A percentile compares a stretch with the other conserved stretches of the same genome.
Conservation (phyloP, 1,284 basidiomycete genomes). For the Malassezia slooffiae region DNA sequence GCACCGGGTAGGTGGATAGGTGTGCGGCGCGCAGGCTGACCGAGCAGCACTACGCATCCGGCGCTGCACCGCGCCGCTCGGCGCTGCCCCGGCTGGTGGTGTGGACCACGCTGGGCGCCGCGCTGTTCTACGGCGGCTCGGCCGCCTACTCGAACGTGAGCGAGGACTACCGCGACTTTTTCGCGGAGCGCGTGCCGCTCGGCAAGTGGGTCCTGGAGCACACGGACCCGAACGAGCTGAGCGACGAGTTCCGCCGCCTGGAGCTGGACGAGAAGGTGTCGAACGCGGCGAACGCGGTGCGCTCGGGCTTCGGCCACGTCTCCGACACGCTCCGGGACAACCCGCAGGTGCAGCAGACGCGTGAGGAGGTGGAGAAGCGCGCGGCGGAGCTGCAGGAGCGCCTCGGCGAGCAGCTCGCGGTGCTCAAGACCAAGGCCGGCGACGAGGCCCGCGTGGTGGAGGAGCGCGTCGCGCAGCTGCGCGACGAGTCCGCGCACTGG, state of each 20-base stretch:
- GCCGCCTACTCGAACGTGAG: slow-evolving; percentile 33
- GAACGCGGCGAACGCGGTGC: slow-evolving; percentile 53
- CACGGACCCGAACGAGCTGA: slow-evolving; percentile 28
- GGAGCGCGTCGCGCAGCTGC: slow-evolving; percentile 2
- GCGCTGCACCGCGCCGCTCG: slow-evolving; percentile 13
- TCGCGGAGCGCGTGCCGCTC: slow-evolving; percentile 63
- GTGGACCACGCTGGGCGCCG: slow-evolving; percentile 22
- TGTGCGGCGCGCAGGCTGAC: too few species aligned
- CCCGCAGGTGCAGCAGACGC: slow-evolving; percentile 24
- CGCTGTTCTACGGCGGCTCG: slow-evolving; percentile 40
- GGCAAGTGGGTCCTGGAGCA: slow-evolving; percentile 56
- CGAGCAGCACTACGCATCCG: neutral
- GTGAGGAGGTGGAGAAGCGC: slow-evolving; percentile 23
- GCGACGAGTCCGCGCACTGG: slow-evolving; percentile 5
- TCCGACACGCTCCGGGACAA: slow-evolving; percentile 31
- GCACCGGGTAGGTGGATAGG: too few species aligned
- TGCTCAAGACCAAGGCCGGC: slow-evolving; percentile 46
- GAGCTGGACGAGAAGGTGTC: slow-evolving; percentile 51
- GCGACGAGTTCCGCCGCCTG: slow-evolving; percentile 21
- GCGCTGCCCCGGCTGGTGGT: slow-evolving; percentile 23
- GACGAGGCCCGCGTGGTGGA: slow-evolving; percentile 12
- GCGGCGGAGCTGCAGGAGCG: slow-evolving; percentile 21
- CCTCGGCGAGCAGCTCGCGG: slow-evolving; percentile 21
- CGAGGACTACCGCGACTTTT: slow-evolving; percentile 57
- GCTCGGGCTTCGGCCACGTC: slow-evolving; percentile 47